Conservation (phyloP, 164 flowering plant species). For the Dillenia turbinata region DNA sequence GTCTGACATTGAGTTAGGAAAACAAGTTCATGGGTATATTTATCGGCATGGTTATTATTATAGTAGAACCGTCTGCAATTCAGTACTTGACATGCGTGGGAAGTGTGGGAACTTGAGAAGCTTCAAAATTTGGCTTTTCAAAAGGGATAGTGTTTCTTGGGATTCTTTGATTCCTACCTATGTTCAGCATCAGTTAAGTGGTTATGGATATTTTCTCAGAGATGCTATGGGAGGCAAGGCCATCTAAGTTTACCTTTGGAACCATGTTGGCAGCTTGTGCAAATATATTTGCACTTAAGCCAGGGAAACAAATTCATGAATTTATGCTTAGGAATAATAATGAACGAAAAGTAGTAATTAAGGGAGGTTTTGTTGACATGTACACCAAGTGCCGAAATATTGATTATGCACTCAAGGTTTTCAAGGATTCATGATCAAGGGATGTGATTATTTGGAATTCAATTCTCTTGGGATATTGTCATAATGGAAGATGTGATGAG, state of each 20-base stretch:
- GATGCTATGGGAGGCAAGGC: conserved; percentile 49
- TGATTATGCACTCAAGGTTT: conserved; percentile 30
- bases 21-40: conserved; percentile 52
- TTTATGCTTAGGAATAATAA: conserved; percentile 49
- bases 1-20: conserved; percentile 46
- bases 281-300: conserved; percentile 39
- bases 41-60: conserved; percentile 39
- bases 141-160: conserved; percentile 48
- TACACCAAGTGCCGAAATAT: conserved; percentile 47
- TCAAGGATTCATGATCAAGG: conserved; percentile 18
- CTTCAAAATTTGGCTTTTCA: conserved; percentile 33
- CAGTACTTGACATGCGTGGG: conserved; percentile 63
- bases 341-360: conserved; percentile 33
- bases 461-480: conserved; percentile 30
- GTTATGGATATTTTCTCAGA: conserved; percentile 35
- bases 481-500: conserved; percentile 25
- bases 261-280: conserved; percentile 57
- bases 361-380: conserved; percentile 56
- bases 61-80: conserved; percentile 34
- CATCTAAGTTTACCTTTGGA: conserved; percentile 44
- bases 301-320: conserved; percentile 59
- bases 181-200: conserved; percentile 37
- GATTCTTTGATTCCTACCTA: conserved; percentile 40
- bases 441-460: conserved; percentile 51
- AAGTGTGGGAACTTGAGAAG: conserved; percentile 49